A percentile compares a stretch with the other conserved stretches of the same genome.
Conservation (phyloP, 768 basidiomycete species). For the Mrakia gelida region DNA sequence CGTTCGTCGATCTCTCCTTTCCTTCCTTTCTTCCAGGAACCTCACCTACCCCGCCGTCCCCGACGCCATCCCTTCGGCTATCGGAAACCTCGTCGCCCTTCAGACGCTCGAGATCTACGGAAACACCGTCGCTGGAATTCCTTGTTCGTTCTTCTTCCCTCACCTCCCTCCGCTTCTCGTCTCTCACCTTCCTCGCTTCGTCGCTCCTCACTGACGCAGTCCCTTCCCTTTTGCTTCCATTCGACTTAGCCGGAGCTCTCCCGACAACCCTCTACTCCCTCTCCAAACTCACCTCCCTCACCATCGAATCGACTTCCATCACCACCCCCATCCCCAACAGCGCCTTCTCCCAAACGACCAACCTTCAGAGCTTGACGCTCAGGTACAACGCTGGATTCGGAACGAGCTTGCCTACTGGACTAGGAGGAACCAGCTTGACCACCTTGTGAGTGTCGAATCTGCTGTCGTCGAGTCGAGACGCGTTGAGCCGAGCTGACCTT, state of each 20-base stretch:
- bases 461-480: background rate
- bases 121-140: slow-evolving; percentile 37
- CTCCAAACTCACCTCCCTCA: slow-evolving; percentile 39
- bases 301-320: slow-evolving; percentile 42
- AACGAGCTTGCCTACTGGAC: slow-evolving; percentile 38
- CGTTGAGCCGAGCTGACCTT: background rate
- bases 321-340: slow-evolving; percentile 37
- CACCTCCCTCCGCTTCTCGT: background rate
- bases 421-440: slow-evolving; percentile 33
- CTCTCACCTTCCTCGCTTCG: background rate
- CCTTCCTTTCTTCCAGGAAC: slow-evolving; percentile 31
- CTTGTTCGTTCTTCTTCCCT: slow-evolving; percentile 37
- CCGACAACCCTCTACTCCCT: slow-evolving; percentile 36
- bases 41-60: slow-evolving; percentile 44
- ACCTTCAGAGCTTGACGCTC: slow-evolving; percentile 39
- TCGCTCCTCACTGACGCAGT: background rate
- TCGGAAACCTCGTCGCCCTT: slow-evolving; percentile 41
- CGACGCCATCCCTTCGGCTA: slow-evolving; percentile 34
- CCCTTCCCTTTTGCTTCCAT: background rate
- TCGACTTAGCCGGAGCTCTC: slow-evolving; percentile 39
- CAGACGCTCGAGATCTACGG: slow-evolving; percentile 40
- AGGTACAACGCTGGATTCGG: slow-evolving; percentile 42
- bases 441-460: slow-evolving; percentile 37
- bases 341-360: slow-evolving; percentile 33
- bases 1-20: background rate